Base-by-base conservation (phyloP, 2,329 filamentous ascomycete species). In the Aspergillus bombycis region DNA sequence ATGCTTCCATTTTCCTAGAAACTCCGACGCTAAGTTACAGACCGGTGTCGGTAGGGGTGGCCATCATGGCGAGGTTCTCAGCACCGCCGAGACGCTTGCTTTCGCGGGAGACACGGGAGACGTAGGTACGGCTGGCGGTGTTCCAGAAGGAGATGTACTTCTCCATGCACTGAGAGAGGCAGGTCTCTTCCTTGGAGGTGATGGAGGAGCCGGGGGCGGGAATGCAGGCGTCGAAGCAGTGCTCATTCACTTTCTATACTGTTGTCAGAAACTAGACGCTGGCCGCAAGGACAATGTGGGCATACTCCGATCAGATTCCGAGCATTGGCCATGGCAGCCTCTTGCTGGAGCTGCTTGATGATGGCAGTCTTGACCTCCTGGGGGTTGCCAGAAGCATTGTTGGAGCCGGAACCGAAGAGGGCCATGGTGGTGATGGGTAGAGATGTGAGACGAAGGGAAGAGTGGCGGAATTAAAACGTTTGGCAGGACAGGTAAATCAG, bases 141-240 rank as follows among this genome's bases (percentile, higher is more conserved):
- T 93, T 93, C 91, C 91, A 94, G 12, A 90, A 86, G 36, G 84
- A 81, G 84, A 94, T 92, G 83, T 94, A 94, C 79, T 94, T 94
- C 72, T 94, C 91, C 87, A 93, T 91, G 82, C 91, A 94, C 65
- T 85, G 83, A 23, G 86, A 91, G 74, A 91, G 84, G 81, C 91
- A 94, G 26, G 85, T 83, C 74, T 88, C 83, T 77, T 94, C 91
- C 78, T 85, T 79, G 78, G 84, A 86, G 57, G 88, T 89, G 61
- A 94, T 80, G 60, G 86, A 88, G 57, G 83, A 77, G 62, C 90
- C 89, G 60, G 91, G 78, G 73, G 89, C 88, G 57, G 90, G 84
- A 19, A 94, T 81, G 78, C 91, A 94, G 77, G 88, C 89, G 54
- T 91, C 87, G 81, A 93, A 94, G 83, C 91, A 94, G 79, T 90